Evolutionary conservation across 2,329 filamentous ascomycete genomes (phyloP), one percentile per base, ranked within the genome.

Genomic region (Clarireedia paspali): DNA sequence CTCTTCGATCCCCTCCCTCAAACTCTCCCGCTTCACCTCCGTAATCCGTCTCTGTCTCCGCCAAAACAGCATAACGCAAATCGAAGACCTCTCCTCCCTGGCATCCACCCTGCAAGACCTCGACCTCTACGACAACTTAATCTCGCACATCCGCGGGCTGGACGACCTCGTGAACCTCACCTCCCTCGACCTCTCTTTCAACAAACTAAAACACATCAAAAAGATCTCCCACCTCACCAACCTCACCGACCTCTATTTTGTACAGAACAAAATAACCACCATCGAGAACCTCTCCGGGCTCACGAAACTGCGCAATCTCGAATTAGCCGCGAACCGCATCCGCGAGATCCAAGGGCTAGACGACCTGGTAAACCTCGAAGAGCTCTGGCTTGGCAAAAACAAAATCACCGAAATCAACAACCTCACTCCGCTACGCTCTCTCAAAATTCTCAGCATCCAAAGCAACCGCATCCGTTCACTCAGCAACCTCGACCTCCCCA

Each of bases 141-240:
- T 99, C 65, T 82, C 84, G 10, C 91, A 95, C 71, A 83, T 96
- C 71, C 85, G 85, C 62, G 89, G 89, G 30, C 79, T 99, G 47
- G 91, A 96, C 53, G 77, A 83, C 47, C 82, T 96, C 56, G 82
- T 79, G 12, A 79, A 88, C 59, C 80, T 99, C 53, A 89, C 81
- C 5, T 87, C 77, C 56, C 82, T 99, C 54, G 94, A 99, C 70
- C 78, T 99, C 51, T 95, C 89, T 71, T 99, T 96, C 81, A 99
- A 99, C 77, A 97, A 97, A 77, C 92, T 99, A 75, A 96, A 96
- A 71, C 91, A 96, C 73, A 95, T 99, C 75, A 96, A 95, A 73
- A 84, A 92, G 66, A 75, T 97, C 62, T 80, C 80, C 57, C 87
- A 92, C 66, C 75, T 99, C 57, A 85, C 75, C 23, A 80, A 90